phyloP scores from a whole-genome alignment of 805 yeast genomes.

The Metschnikowia lunata region DNA sequence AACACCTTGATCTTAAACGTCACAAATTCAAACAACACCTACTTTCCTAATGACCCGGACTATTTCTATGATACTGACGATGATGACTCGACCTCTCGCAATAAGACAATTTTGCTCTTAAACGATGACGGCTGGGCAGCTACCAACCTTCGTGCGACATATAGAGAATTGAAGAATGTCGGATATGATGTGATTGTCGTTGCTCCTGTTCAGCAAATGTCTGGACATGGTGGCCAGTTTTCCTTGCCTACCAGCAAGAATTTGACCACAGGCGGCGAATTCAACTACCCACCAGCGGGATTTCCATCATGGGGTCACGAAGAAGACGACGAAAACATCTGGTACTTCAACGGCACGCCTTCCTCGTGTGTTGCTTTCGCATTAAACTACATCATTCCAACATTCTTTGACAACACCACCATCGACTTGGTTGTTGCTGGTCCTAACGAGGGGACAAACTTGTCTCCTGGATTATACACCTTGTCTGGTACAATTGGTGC shows the following conservation, averaged over 20 bases:
- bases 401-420: slow-evolving; percentile 17
- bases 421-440: slow-evolving; percentile 26
- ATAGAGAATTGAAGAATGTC: slow-evolving; percentile 33
- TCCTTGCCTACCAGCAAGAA: slow-evolving; percentile 36
- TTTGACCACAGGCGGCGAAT: slow-evolving; percentile 44
- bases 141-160: slow-evolving; percentile 53
- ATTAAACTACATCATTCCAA: slow-evolving; percentile 23
- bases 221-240: slow-evolving; percentile 41
- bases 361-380: slow-evolving; percentile 25
- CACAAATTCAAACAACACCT: slow-evolving; percentile 54
- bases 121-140: slow-evolving; percentile 58
- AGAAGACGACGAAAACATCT: slow-evolving; percentile 27
- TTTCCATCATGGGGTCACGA: slow-evolving; percentile 56
- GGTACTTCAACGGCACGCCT: slow-evolving; percentile 30
- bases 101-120: slow-evolving; percentile 44
- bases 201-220: slow-evolving; percentile 19
- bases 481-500: slow-evolving; percentile 27
- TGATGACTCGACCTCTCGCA: background rate
- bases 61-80: no score
- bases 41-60: slow-evolving; percentile 37
- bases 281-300: slow-evolving; percentile 44
- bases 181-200: slow-evolving; percentile 19
- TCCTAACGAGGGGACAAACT: slow-evolving; percentile 29
- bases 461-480: slow-evolving; percentile 26
- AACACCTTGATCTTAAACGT: slow-evolving; percentile 51